Base-by-base conservation (phyloP, 192 early-diverging fungal species). In the Linnemannia schmuckeri region DNA sequence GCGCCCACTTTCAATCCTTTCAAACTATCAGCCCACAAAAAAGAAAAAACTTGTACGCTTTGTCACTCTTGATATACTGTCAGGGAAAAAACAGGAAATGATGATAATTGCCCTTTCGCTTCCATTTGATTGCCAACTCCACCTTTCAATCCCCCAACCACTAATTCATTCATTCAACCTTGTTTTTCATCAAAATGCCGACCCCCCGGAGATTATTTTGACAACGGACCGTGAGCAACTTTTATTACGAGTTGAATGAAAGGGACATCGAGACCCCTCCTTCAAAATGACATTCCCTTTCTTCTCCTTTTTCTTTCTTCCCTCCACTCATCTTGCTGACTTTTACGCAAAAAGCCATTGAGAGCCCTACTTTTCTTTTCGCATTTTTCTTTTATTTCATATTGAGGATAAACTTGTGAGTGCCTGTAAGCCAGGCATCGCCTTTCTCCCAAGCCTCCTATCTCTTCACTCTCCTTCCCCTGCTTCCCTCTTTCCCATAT, bases 121-220 rank as follows among this genome's bases (percentile, higher is more conserved):
- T 9, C 9, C 55, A 6, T 7, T 27, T 2, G n/a, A 63, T 63
- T 63, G 22, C n/a, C 27, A 30, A 66, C 61, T 9, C n/a, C n/a
- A 27, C 57, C n/a, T 7, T 30, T 27, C 57, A 33, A 9, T 30
- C 7, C 4, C 55, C 55, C 55, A 7, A 1, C 57, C 3, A 22
- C 20, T 52, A 52, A 33, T 30, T 66, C n/a, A 66, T 66, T 66
- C 61, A 63, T 63, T 63, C 61, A 63, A 57, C 55, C 55, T 57
- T 57, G 24, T 27, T 57, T 57, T 27, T 13, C 47, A 52, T 52
- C 18, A 52, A 22, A 20, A 5, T 20, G 18, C 30, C 61, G 33
- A 12, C 13, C 30, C 61, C 61, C 61, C 30, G 61, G 33, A 30
- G 33, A 35, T 66, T 35, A 13, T 66, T 66, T 66, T 33, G 61